Base-by-base conservation (phyloP, 352 stramenopile genomes). In the Phytophthora sojae region DNA sequence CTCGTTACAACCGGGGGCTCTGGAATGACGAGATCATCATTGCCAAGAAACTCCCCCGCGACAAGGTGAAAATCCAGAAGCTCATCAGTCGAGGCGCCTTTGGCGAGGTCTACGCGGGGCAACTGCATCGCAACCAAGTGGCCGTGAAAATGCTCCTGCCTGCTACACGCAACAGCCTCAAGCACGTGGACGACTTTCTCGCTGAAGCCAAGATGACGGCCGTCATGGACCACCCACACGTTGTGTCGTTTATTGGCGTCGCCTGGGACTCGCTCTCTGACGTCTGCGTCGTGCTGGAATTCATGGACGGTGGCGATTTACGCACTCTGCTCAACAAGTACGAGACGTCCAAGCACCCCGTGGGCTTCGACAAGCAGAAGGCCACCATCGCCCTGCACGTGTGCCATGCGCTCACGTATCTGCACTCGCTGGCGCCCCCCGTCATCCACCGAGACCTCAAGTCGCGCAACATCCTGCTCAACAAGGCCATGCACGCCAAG, bases 251-350 rank as follows among this genome's bases (percentile, higher is more conserved):
- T 11, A 26, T 86, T 15, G 81, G 81, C 3, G 87, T 45, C 37
- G 68, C 39, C 25, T 80, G 81, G 81, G 70, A 85, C 9, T 64
- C 62, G 19, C 71, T 86, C n/a, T 35, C 57, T 3, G 81, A 89
- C 23, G 53, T 87, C 4, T 76, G 74, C 11, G 75, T 84, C 7
- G 61, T 85, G 9, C 76, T 80, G 1, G 79, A 89, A 61, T 87
- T 71, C 57, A 82, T 89, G 77, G 67, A 80, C 26, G 79, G 81
- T 11, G 79, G 81, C 6, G 75, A 89, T 45, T 47, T 89, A 37
- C 71, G 76, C 23, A 59, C 60, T 9, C 58, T 88, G 3, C 64
- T 89, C 14, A 64, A 60, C 15, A 44, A 71, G 1, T 75, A 59
- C 19, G 4, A 60, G 35, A 19, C 45, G 4, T 74, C 53, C 2